Percentiles rank a stretch among this genome's conserved stretches.
Evolutionary conservation across 2,329 filamentous ascomycete species (phyloP).

Genomic region (Pseudocercospora musae): DNA sequence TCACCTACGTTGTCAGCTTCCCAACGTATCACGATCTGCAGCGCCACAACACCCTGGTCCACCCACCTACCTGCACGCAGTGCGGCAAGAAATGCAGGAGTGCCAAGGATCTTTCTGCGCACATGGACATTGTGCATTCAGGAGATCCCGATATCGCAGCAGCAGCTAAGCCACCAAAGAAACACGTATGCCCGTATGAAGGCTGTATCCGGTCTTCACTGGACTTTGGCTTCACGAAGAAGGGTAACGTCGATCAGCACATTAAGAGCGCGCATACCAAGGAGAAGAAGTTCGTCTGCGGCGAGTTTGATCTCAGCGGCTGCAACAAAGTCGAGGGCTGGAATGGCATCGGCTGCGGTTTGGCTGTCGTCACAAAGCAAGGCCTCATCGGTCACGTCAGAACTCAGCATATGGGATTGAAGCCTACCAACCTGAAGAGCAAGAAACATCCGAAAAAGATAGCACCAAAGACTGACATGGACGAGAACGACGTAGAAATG

Average conservation of each 20-base stretch:
- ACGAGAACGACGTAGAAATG: conserved; percentile 15
- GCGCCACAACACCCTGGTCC: conserved; percentile 67
- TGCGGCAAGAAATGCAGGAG: conserved; percentile 68
- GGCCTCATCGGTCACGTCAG: conserved; percentile 81
- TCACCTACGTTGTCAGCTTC: conserved; percentile 48
- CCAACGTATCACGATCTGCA: conserved; percentile 68
- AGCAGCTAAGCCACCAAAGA: conserved; percentile 12
- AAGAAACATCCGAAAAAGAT: conserved; percentile 6
- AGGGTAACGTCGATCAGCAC: conserved; percentile 79
- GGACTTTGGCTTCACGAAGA: conserved; percentile 76
- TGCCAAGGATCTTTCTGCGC: conserved; percentile 66
- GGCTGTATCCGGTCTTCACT: conserved; percentile 63
- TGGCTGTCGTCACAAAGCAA: conserved; percentile 71
- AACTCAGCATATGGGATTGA: conserved; percentile 70
- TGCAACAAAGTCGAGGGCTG: conserved; percentile 59
- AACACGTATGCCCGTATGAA: conserved; percentile 24
- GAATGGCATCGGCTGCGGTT: conserved; percentile 66
- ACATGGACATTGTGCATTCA: conserved; percentile 71
- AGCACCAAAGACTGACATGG: neutral
- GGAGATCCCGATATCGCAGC: neutral
- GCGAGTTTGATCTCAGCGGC: conserved; percentile 61
- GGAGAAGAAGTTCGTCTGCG: conserved; percentile 72
- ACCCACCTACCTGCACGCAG: conserved; percentile 69
- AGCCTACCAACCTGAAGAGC: conserved; percentile 4
- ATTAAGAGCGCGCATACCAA: conserved; percentile 74